Evolutionary conservation across 2,329 filamentous ascomycete species (phyloP), one percentile per base, ranked within the genome.

Genomic region (Fonsecaea pedrosoi): DNA sequence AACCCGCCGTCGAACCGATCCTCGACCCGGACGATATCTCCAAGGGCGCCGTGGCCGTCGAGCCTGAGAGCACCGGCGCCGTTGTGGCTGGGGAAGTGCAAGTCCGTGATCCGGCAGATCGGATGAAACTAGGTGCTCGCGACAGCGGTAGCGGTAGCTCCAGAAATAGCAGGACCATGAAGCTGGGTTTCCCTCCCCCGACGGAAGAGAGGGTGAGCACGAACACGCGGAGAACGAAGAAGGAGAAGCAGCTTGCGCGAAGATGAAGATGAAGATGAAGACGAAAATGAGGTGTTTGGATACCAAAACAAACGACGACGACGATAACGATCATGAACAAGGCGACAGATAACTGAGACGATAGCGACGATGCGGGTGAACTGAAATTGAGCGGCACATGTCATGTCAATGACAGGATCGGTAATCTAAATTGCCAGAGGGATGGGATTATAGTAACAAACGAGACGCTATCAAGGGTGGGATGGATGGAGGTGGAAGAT

Each of bases 11-110:
- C 9, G 55, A 55, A 2, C 12, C 25, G 4, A 55, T 10, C 7
- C 42, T 70, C 15, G 68, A 70, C 50, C 68, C 68, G 25, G 68
- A 70, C 35, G 68, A 70, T 61, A 67, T 67, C 42, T 65, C 64
- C 12, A 60, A 62, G 21, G 68, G 68, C 10, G 68, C 68, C 2
- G 64, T 69, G 9, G 67, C 64, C 1, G 64, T 30, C 13, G 57
- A 56, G 45, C 66, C 62, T n/a, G 34, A 62, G 54, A 65, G 58
- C 56, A 65, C 58, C 10, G 54, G 54, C 21, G 21, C 15, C 13
- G 62, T 56, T 1, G 37, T 63, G 9, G 53, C 30, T 13, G 50
- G 50, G 1, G 37, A 34, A n/a, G 37, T 15, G 9, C 13, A 48
- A 32, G 32, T 5, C 3, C 30, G 53, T 9, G 53, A 35, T 10